Conservation (phyloP, 2,329 filamentous ascomycete genomes). For the Aureobasidium sp. region DNA sequence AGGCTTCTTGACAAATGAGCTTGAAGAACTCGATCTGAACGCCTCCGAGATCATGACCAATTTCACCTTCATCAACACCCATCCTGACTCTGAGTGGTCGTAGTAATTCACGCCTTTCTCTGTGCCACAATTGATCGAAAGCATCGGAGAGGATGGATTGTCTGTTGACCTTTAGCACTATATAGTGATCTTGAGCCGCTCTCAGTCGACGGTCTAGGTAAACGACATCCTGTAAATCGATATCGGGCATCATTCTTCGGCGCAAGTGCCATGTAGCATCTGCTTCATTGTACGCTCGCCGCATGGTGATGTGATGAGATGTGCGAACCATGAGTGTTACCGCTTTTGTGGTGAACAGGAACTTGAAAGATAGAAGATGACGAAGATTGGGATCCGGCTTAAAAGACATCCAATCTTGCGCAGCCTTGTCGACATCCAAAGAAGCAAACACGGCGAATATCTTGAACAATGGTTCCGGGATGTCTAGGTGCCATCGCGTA, state of each 20-base stretch:
- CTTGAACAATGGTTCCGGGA: conserved; percentile 64
- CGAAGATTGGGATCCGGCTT: conserved; percentile 54
- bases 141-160: conserved; percentile 36
- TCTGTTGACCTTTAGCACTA: conserved; percentile 40
- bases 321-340: conserved; percentile 80
- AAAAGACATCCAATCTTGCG: conserved; percentile 62
- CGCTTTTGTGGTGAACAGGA: conserved; percentile 65
- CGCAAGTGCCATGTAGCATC: conserved; percentile 15
- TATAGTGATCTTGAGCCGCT: conserved; percentile 33
- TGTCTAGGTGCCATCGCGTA: conserved; percentile 33
- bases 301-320: conserved; percentile 84
- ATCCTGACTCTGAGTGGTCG: conserved; percentile 83
- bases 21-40: conserved; percentile 97
- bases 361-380: conserved; percentile 75
- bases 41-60: conserved; percentile 87
- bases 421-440: conserved; percentile 67
- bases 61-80: conserved; percentile 69
- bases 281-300: conserved; percentile 18
- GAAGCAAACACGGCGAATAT: conserved; percentile 70
- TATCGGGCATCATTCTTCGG: conserved; percentile 10
- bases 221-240: conserved; percentile 6
- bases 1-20: conserved; percentile 68
- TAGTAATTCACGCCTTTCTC: conserved; percentile 72
- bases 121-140: conserved; percentile 83
- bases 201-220: conserved; percentile 29